A percentile compares a stretch with the other conserved stretches of the same genome.
Evolutionary conservation across 1,284 basidiomycete genomes (phyloP).

Genomic region (Ustilago shanxiensis): DNA sequence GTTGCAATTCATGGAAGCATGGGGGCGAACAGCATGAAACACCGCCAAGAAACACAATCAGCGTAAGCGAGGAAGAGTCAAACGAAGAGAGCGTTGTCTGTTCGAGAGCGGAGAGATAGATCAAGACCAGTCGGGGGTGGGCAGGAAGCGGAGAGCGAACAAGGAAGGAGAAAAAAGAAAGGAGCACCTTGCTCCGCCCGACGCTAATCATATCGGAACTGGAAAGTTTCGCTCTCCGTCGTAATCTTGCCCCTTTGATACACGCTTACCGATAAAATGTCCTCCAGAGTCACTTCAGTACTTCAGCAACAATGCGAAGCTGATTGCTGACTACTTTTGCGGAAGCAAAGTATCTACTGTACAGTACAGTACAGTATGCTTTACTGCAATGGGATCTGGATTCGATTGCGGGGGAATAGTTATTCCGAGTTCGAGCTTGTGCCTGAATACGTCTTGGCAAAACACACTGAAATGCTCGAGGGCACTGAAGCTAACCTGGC

Average conservation of each 20-base stretch:
- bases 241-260: neutral
- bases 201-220: constrained; percentile 14
- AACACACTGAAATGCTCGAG: neutral
- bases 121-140: neutral
- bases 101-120: neutral
- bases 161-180: neutral
- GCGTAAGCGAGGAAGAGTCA: constrained; percentile 6
- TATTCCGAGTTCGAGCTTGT: constrained; percentile 9
- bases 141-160: neutral
- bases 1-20: neutral
- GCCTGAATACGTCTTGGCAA: constrained; percentile 16
- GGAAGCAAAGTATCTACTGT: no score
- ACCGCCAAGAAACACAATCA: constrained; percentile 10
- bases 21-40: constrained; percentile 6
- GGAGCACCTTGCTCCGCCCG: constrained; percentile 1
- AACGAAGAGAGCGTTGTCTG: neutral
- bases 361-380: no score
- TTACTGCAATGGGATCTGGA: neutral
- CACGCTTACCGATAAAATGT: neutral
- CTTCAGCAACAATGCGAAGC: no score
- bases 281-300: no score
- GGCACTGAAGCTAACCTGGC: neutral
- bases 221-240: neutral
- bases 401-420: constrained; percentile 9
- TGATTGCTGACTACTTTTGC: no score